Evolutionary conservation across 2,329 filamentous ascomycete species (phyloP), one percentile per base, ranked within the genome.

Genomic region (Septoria petroselini): DNA sequence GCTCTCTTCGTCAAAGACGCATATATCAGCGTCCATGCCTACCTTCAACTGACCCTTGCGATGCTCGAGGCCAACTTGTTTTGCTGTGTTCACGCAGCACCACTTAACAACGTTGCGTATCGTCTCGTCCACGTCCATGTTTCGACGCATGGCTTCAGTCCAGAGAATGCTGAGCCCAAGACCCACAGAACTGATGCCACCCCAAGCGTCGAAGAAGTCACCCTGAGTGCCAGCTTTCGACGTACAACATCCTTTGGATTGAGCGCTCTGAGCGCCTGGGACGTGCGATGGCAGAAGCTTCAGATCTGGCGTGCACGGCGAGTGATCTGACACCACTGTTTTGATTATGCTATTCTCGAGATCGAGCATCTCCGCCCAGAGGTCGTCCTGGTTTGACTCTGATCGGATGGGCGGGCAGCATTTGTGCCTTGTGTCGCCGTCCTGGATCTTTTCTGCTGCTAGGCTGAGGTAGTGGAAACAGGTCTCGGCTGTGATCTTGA

Each of bases 161-260:
- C 91, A 85, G 4, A 98, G 78, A 58, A 98, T 95, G 3, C 89
- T 88, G 3, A 98, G 78, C 0, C 93, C 93, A 1, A 98, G 80
- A 0, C 93, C 93, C 14, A 98, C 91, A 3, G 87, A 93, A 3
- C 88, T 91, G 64, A 98, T 95, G 11, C 93, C 93, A 46, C 93
- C 93, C 93, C 93, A 98, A 1, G 91, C 91, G 3, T 86, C 83
- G 72, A 97, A 93, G 77, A 98, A 97, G 72, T 97, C 88, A 30
- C 93, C 93, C 25, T 71, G 68, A 19, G 73, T 70, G 33, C 96
- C 88, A 31, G 93, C 91, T 18, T 71, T 69, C 17, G 73, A 70
- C 30, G 70, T 66, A 18, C 66, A 65, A 4, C 68, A 63, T 15
- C 58, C 61, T 48, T 62, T 66, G 52, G 57, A 61, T 50, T 64